Evolutionary conservation across 2,329 filamentous ascomycete genomes (phyloP), one percentile per base, ranked within the genome.

Genomic region (Diaporthe ilicicola): DNA sequence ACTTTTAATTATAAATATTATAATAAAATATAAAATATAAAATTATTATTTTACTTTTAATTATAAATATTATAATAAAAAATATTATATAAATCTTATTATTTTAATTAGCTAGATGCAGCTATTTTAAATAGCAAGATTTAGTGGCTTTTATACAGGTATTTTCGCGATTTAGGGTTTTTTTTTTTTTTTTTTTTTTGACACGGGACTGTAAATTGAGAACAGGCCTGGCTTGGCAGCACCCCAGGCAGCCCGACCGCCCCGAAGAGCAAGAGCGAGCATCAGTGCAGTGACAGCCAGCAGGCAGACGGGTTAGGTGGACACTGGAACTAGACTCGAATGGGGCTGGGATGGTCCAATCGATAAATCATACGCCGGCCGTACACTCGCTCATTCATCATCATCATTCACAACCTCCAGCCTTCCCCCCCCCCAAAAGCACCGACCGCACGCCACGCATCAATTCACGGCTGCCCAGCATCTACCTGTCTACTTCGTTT

Each of bases 341-440:
- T 42, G 22, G 54, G 55, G 27, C 55, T 27, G 37, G 55, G 55
- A 44, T 44, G 24, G 39, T 64, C 44, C 59, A 64, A 64, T 64
- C 44, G 44, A 50, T 64, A 50, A 24, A 37, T 64, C 59, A 64
- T 39, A 39, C 37, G 32, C 32, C 4, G 32, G n/a, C n/a, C n/a
- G n/a, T n/a, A n/a, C n/a, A n/a, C n/a, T n/a, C 9, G 9, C 4
- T 39, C 59, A 50, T 37, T 29, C 59, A 50, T 64, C 59, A 64
- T 64, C 44, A 64, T 50, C 59, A 22, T 9, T 34, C 32, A 10
- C 59, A 50, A 37, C 59, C 29, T 50, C 59, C 44, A 64, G 59
- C 59, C 59, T 64, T 64, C 59, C 59, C 42, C 59, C 59, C 22
- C 48, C 59, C 59, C 22, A 34, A 55, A n/a, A 15, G 13, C 42